Base-by-base conservation (phyloP, 805 yeast species). In the Saccharomyces paradoxus region DNA sequence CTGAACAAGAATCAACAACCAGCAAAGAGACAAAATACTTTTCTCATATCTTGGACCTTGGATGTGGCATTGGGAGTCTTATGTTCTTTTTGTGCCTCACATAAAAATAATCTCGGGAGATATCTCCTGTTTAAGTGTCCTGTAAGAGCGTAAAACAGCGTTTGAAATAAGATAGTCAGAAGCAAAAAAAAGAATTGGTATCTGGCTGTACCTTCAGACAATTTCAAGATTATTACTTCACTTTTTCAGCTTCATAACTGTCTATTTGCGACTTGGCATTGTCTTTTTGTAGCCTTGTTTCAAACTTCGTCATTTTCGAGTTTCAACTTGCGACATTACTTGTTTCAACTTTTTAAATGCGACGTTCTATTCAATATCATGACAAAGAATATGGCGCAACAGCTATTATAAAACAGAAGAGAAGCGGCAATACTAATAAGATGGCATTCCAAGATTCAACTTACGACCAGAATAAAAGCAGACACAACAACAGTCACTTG, bases 371-470 rank as follows among this genome's bases (percentile, higher is more conserved):
- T 7, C 17, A 37, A 17, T n/a, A 37, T 9, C 24, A 37, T 37
- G 22, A 17, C 24, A 17, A 6, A 17, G 44, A 10, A 37, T 8
- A 10, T 17, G 17, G 24, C 4, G 9, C 13, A 37, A 37, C 24
- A 17, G 12, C 24, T 3, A 22, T 37, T 37, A 37, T 37, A 37
- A 37, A 17, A 37, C 44, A n/a, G 24, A 37, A 37, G 44, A 49
- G 54, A 28, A 41, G 55, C 5, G 55, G 48, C 48, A 21, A 48
- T 49, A 44, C 53, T 50, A 29, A 41, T 37, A 32, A 55, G 49
- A 55, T n/a, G 54, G 52, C 29, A 53, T 53, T 24, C 52, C 24
- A 37, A 17, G 44, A 37, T 17, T 10, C 13, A 37, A 9, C 12
- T 17, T 37, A 37, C 17, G 44, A 37, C 12, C 44, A 37, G 22